Base-by-base conservation (phyloP, 73 alveolate genomes). In the Paramecium octaurelia region DNA sequence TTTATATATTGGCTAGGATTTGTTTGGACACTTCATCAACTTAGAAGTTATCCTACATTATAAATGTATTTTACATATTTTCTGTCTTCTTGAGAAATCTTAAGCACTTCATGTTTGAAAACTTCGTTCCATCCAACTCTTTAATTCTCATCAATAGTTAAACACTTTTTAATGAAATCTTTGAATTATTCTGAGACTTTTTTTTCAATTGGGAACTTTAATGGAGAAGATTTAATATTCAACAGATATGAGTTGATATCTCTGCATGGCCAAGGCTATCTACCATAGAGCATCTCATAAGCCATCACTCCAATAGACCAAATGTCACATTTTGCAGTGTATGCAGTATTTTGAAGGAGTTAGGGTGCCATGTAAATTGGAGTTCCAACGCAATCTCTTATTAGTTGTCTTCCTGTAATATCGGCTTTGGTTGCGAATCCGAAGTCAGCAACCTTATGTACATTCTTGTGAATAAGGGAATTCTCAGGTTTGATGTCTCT, bases 401-500 rank as follows among this genome's bases (percentile, higher is more conserved):
- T 58, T 42, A 83, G 6, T 77, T 89, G 59, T 70, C 75, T 48
- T 46, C 88, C 88, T 29, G 86, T 83, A 2, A 23, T 73, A 29
- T 89, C 94, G 12, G 88, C 92, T 70, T 89, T 27, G 8, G 92
- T 77, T 29, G 94, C 86, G 46, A 89, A 89, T 20, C 94, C 94
- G 31, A 89, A 89, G 58, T 89, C 94, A 44, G 94, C 86, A 70
- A 89, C 88, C 20, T 89, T 89, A 29, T 77, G 92, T 11, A 50
- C 46, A 42, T 85, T 85, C 21, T 83, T 83, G 3, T 83, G 80
- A 12, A 89, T 77, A 29, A 89, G 38, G 11, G 88, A 31, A 64
- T 89, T 89, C 44, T 77, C 94, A 42, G 94, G 94, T 43, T 89
- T 89, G 6, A 89, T 89, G 44, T 89, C 94, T 89, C 94, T 89